These are phyloP conservation scores for Monascus purpureus DNA, from an alignment of 495 filamentous ascomycete genomes.

Conservation along the genomic window DNA sequence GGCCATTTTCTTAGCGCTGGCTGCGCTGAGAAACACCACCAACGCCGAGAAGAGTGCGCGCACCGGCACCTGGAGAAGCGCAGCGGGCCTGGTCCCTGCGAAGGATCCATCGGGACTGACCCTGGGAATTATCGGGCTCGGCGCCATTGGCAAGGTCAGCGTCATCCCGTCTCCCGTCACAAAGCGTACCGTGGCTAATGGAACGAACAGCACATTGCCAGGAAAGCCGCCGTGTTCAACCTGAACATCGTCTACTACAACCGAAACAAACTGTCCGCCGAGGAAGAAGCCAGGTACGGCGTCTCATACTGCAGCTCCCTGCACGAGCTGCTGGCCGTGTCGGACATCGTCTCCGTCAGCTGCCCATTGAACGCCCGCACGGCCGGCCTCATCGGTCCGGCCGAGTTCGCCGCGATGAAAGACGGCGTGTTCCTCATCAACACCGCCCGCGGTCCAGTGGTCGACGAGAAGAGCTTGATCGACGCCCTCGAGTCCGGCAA, in stretches of 20 bases:
- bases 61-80: constrained; percentile 31
- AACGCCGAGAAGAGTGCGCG: constrained; percentile 36
- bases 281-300: constrained; percentile 10
- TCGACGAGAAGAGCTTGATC: constrained; percentile 43
- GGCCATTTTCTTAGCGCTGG: constrained; percentile 52
- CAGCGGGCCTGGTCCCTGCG: constrained; percentile 16
- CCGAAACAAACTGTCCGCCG: constrained; percentile 24
- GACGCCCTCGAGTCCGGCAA: constrained; percentile 37
- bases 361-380: constrained; percentile 44
- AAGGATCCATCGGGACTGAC: constrained; percentile 41
- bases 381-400: constrained; percentile 24
- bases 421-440: constrained; percentile 46
- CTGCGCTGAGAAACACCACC: constrained; percentile 47
- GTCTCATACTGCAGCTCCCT: constrained; percentile 7
- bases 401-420: constrained; percentile 47
- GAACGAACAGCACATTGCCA: constrained; percentile 16
- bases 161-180: background rate
- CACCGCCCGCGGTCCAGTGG: constrained; percentile 44
- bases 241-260: constrained; percentile 51
- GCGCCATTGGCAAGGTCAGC: constrained; percentile 47
- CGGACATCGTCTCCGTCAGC: constrained; percentile 52
- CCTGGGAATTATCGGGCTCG: constrained; percentile 61
- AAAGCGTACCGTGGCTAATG: background rate
- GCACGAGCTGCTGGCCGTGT: constrained; percentile 28
- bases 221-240: constrained; percentile 29